Evolutionary conservation across 768 basidiomycete species (phyloP), one percentile per base, ranked within the genome.

Genomic region (Plicaturopsis crispa): DNA sequence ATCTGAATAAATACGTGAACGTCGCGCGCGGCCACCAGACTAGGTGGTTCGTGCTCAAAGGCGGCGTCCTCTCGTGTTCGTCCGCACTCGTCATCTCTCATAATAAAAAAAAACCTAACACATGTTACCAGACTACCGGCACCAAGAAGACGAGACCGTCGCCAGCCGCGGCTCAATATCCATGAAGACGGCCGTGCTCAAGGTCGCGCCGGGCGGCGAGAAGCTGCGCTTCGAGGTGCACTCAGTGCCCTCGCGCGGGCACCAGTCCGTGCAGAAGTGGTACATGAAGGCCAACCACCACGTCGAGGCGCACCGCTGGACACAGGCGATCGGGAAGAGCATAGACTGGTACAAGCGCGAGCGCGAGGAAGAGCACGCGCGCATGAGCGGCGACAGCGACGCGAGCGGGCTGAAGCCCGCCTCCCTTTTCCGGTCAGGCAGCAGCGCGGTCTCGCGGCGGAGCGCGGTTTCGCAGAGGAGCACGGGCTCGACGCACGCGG

Each of bases 1-100:
- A 89, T 52, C 63, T 90, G 14, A 89, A 86, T 57, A 97, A 97
- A 57, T 96, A 92, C 53, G 80, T 84, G 1, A 97, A 96, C 48
- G 86, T 96, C 26, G 88, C 89, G 0, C 81, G 78, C 48, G 92
- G 93, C 0, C 94, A 91, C 54, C 80, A 78, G 42, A 84, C 85
- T 0, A 70, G 92, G 1, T 96, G 91, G 90, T 94, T 97, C 52
- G 88, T 94, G 0, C 71, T 96, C 14, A 81, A 86, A 50, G 75
- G 83, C 38, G 92, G 90, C 0, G 67, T 85, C 18, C 57, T 93
- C n/a, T 88, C 85, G 13, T 91, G 88, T 87, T 53, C 18, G 84
- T 72, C 16, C 30, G 32, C 40, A 17, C 30, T n/a, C n/a, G n/a
- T n/a, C 22, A 2, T 8, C 16, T 18, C 17, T 8, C 21, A 12